Evolutionary conservation across 225 moss, liverwort and hornwort species (phyloP).

Genomic region (Antitrichia curtipendula): DNA sequence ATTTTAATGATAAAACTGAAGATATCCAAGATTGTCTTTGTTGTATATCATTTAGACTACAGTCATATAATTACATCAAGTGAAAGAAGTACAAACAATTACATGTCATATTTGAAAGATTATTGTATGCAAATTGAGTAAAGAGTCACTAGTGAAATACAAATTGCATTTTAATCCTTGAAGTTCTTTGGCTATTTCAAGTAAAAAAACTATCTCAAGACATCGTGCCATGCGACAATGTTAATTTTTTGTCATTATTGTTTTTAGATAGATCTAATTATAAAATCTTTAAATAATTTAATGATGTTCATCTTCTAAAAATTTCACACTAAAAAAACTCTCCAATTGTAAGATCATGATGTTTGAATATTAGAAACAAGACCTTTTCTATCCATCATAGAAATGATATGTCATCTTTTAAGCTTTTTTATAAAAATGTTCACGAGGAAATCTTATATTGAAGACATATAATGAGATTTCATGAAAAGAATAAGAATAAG

Average conservation of each 20-base stretch:
- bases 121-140: background rate
- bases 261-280: background rate
- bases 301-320: background rate
- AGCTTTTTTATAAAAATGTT: background rate
- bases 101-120: background rate
- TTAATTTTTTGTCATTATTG: background rate
- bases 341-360: background rate
- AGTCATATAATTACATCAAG: background rate
- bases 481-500: background rate
- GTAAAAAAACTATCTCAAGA: background rate
- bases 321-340: background rate
- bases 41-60: too few relatives aligned
- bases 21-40: too few relatives aligned
- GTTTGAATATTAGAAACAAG: background rate
- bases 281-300: background rate
- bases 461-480: background rate
- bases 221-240: background rate
- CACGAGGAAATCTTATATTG: background rate
- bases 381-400: background rate
- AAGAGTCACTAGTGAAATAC: too few relatives aligned
- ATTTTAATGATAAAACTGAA: too few relatives aligned
- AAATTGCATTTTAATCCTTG: too few relatives aligned
- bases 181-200: background rate
- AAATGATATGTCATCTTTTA: background rate
- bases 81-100: background rate